Percentiles rank a stretch among this genome's conserved stretches.
phyloP scores from a whole-genome alignment of 352 stramenopile genomes.

The Globisporangium ultimum region DNA sequence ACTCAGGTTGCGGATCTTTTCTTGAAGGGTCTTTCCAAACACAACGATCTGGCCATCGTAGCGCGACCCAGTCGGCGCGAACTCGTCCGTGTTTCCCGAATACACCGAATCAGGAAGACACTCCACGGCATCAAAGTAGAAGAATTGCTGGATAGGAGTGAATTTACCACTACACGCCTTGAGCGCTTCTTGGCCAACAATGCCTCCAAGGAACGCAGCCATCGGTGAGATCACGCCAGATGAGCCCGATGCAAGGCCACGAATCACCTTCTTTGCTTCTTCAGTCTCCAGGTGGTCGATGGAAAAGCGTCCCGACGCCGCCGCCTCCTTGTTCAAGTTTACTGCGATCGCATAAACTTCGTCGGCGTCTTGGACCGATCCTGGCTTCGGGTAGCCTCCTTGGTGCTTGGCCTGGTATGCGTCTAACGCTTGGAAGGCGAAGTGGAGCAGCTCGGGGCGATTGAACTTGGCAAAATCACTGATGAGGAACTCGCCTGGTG shows the following conservation, averaged over 20 bases:
- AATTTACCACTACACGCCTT: slow-evolving; percentile 99
- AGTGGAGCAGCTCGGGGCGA: slow-evolving; percentile 87
- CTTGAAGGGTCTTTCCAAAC: slow-evolving; percentile 79
- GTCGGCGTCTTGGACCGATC: slow-evolving; percentile 77
- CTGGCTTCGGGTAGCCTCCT: slow-evolving; percentile 84
- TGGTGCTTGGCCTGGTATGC: slow-evolving; percentile 75
- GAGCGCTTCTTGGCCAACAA: slow-evolving; percentile 97
- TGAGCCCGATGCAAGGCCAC: slow-evolving; percentile 81
- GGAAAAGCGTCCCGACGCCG: slow-evolving; percentile 55
- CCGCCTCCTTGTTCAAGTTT: slow-evolving; percentile 72
- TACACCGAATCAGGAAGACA: slow-evolving; percentile 88
- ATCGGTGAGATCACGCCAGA: slow-evolving; percentile 94
- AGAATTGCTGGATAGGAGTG: slow-evolving; percentile 97
- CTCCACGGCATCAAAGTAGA: slow-evolving; percentile 99
- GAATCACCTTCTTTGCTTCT: slow-evolving; percentile 75
- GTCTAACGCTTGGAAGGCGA: slow-evolving; percentile 88
- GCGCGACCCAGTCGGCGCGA: slow-evolving; percentile 58
- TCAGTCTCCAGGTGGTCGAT: slow-evolving; percentile 60
- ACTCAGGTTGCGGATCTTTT: slow-evolving; percentile 83
- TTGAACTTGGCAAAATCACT: slow-evolving; percentile 98
- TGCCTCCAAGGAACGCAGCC: slow-evolving; percentile 95
- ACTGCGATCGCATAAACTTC: slow-evolving; percentile 83
- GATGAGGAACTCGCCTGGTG: slow-evolving; percentile 95
- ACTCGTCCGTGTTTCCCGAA: slow-evolving; percentile 45
- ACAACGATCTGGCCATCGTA: slow-evolving; percentile 95